Conservation (phyloP, 2,329 filamentous ascomycete genomes). For the Penicillium crustosum region DNA sequence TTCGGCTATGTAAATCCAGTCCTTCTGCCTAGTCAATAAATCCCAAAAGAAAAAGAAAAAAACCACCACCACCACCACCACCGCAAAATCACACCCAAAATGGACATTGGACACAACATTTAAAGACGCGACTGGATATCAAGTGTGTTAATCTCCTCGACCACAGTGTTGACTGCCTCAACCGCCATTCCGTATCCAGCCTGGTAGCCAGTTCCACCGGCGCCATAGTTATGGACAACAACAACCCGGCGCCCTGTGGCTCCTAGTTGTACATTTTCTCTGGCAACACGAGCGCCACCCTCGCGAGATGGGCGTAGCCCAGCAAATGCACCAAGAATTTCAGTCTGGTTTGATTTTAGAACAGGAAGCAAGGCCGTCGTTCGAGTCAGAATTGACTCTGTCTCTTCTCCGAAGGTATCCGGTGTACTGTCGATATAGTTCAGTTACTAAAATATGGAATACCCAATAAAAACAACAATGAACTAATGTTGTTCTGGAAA, state of each 20-base stretch:
- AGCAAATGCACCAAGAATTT: constrained; percentile 37
- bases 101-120: neutral
- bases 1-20: neutral
- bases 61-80: too few species aligned
- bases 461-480: too few species aligned
- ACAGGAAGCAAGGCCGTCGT: constrained; percentile 35
- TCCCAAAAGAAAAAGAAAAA: neutral
- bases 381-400: constrained; percentile 40
- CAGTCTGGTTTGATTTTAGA: constrained; percentile 25
- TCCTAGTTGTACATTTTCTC: constrained; percentile 4
- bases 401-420: constrained; percentile 36
- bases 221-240: constrained; percentile 39
- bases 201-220: constrained; percentile 49
- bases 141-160: neutral
- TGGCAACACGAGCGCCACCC: constrained; percentile 18
- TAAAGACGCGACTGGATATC: neutral
- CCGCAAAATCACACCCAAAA: neutral
- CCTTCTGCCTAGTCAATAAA: neutral
- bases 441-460: neutral
- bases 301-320: constrained; percentile 22
- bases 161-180: constrained; percentile 12
- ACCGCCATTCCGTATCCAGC: constrained; percentile 30
- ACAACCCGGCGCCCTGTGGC: neutral
- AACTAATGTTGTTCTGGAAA: neutral
- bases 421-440: constrained; percentile 34